Conservation (phyloP, 2,329 filamentous ascomycete species). For the Alternaria arborescens region DNA sequence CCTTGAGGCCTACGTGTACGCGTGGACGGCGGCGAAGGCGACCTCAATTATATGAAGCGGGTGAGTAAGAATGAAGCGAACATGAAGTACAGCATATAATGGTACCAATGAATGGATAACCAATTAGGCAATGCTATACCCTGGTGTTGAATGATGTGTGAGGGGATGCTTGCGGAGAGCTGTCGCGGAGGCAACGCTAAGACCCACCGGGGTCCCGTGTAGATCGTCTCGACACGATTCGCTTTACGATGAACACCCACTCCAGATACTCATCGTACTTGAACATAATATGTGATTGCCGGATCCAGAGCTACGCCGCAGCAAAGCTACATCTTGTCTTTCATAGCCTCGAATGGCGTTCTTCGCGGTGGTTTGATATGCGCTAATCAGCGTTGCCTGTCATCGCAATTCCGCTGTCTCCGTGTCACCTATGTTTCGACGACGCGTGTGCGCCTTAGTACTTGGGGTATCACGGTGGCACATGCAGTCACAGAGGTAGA, state of each 20-base stretch:
- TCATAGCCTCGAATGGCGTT: not conserved
- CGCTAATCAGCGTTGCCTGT: constrained; percentile 17
- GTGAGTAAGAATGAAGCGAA: constrained; percentile 10
- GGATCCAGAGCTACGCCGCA: not conserved
- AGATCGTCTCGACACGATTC: constrained; percentile 11
- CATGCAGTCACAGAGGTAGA: not conserved
- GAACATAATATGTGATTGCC: not conserved
- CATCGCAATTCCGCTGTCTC: constrained; percentile 18
- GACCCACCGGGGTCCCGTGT: constrained; percentile 33
- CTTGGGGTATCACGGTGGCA: not conserved
- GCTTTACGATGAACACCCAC: not conserved
- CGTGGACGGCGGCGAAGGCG: constrained; percentile 6
- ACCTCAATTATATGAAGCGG: constrained; percentile 12
- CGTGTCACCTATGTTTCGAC: constrained; percentile 13
- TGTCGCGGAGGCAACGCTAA: constrained; percentile 33
- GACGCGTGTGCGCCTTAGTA: constrained; percentile 3
- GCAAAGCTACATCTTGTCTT: not conserved
- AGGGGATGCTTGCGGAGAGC: constrained; percentile 41
- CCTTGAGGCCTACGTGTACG: constrained; percentile 13
- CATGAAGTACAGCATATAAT: constrained; percentile 9
- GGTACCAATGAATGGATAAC: not conserved
- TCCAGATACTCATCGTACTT: not conserved
- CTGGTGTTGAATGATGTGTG: constrained; percentile 10
- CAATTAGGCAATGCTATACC: constrained; percentile 2
- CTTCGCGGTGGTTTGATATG: not conserved